Evolutionary conservation across 257 asterid genomes (phyloP).

Genomic region (Penstemon barbatus): DNA sequence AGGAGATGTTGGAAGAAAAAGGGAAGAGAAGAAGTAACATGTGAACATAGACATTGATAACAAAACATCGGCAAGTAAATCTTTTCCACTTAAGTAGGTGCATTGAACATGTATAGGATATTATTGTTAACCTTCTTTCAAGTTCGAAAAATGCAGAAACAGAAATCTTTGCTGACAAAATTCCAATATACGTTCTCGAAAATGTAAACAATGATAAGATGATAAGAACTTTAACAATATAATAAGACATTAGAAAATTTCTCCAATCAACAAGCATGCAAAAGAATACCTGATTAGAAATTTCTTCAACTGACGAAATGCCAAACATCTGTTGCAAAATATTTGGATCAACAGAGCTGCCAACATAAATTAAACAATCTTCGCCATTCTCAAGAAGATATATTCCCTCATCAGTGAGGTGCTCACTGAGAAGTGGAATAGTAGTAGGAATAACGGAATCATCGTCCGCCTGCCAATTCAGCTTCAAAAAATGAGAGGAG

Average conservation of each 20-base stretch:
- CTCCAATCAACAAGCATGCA: conserved; percentile 3
- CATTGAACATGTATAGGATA: neutral
- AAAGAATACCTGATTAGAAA: conserved; percentile 68
- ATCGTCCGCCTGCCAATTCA: conserved; percentile 62
- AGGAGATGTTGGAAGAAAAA: neutral
- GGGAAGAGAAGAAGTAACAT: neutral
- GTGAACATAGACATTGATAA: conserved; percentile 13
- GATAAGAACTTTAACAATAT: conserved; percentile 17
- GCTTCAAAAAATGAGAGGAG: conserved; percentile 26
- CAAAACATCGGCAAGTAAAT: neutral
- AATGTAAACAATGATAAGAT: conserved; percentile 10
- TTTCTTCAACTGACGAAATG: conserved; percentile 76
- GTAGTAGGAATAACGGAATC: conserved; percentile 63
- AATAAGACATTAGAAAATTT: neutral
- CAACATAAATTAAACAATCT: conserved; percentile 86
- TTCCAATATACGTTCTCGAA: conserved; percentile 1
- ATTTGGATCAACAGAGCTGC: conserved; percentile 62
- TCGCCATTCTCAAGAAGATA: conserved; percentile 96
- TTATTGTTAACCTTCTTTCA: conserved; percentile 1
- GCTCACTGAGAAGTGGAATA: conserved; percentile 86
- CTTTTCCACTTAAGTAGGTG: conserved; percentile 22
- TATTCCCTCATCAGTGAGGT: conserved; percentile 71
- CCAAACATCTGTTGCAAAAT: conserved; percentile 66
- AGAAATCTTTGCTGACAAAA: conserved; percentile 11
- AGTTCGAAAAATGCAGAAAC: conserved; percentile 2